Conservation (phyloP, 345 rosid genomes). For the Turritis glabra region DNA sequence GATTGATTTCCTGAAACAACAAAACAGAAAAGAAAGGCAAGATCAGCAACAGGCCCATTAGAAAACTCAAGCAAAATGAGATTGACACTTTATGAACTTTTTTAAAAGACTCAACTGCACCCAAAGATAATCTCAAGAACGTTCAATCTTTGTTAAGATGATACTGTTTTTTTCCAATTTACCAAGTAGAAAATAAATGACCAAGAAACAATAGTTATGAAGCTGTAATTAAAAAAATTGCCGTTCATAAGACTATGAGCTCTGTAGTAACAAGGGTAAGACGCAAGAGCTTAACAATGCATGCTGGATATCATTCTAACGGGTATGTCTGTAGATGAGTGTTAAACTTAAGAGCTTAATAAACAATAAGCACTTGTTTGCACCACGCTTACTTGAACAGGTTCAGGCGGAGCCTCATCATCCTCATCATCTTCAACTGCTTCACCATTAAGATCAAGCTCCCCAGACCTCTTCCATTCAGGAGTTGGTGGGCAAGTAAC, state of each 20-base stretch:
- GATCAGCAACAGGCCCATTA: background rate
- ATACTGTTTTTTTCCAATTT: background rate
- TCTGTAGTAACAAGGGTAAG: background rate
- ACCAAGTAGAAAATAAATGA: background rate
- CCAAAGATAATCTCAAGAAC: background rate
- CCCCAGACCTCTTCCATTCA: constrained; percentile 91
- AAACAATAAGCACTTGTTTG: background rate
- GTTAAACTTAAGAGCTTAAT: background rate
- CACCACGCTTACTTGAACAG: constrained; percentile 25
- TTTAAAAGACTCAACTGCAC: background rate
- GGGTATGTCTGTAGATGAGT: background rate
- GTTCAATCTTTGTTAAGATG: background rate
- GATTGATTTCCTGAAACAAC: constrained; percentile 59
- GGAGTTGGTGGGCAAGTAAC: constrained; percentile 80
- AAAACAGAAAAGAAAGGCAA: background rate
- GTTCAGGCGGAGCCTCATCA: constrained; percentile 21
- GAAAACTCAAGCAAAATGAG: background rate
- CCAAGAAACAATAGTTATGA: background rate
- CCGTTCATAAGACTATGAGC: background rate
- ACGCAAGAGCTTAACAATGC: background rate
- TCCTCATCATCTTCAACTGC: constrained; percentile 41
- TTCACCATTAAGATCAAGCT: constrained; percentile 94
- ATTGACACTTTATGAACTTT: background rate
- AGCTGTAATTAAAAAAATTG: background rate
- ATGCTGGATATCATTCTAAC: background rate